Evolutionary conservation across 1,139 yeast genomes (phyloP).

Genomic region (Groenewaldozyma auringiensis): DNA sequence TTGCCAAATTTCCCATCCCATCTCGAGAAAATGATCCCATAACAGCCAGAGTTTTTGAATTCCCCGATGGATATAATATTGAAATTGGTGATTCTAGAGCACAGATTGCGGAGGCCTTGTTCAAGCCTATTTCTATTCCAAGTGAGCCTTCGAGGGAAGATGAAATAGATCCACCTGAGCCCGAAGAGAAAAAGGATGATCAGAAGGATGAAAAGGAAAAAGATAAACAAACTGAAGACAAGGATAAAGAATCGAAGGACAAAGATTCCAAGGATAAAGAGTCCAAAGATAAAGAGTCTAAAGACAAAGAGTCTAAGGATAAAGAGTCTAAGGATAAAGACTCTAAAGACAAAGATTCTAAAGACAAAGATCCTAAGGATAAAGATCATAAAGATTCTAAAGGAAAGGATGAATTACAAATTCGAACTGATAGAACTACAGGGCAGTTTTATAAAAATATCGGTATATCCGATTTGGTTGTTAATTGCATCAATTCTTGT

Average conservation of each 20-base stretch:
- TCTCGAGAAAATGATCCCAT: conserved; percentile 29
- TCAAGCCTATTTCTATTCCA: conserved; percentile 38
- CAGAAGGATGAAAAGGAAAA: conserved; percentile 18
- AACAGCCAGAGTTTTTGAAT: conserved; percentile 46
- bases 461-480: conserved; percentile 65
- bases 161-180: conserved; percentile 13
- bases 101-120: conserved; percentile 64
- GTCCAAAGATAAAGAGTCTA: conserved; percentile 15
- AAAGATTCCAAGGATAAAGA: conserved; percentile 14
- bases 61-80: conserved; percentile 61
- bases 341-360: conserved; percentile 10
- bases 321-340: conserved; percentile 19
- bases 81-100: conserved; percentile 56
- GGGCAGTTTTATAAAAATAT: conserved; percentile 21
- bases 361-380: conserved; percentile 13
- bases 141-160: conserved; percentile 20
- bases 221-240: background rate
- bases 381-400: conserved; percentile 15
- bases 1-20: conserved; percentile 40
- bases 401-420: background rate
- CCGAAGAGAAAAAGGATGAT: conserved; percentile 18
- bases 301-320: conserved; percentile 4
- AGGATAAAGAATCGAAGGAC: conserved; percentile 8
- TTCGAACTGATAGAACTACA: conserved; percentile 16
- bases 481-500: conserved; percentile 52